phyloP scores from a whole-genome alignment of 108 stramenopile species.

The Pseudonitzschia multiseries region DNA sequence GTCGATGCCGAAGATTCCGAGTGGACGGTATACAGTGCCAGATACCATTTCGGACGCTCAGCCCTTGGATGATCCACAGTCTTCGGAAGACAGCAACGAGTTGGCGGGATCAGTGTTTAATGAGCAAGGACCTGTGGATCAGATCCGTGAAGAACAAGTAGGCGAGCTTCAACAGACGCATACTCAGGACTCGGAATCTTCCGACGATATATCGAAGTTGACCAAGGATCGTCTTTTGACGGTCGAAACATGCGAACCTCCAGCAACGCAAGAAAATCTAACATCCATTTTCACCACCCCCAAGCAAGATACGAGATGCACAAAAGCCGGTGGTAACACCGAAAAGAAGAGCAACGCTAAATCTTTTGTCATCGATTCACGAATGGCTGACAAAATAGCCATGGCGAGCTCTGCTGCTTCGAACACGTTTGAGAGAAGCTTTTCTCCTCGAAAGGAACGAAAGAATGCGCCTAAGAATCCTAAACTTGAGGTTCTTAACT shows the following conservation, averaged over 20 bases:
- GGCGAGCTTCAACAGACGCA: not conserved
- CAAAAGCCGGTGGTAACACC: not conserved
- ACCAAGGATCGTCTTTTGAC: not conserved
- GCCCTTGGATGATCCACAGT: not conserved
- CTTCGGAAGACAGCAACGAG: not conserved
- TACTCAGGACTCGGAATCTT: not conserved
- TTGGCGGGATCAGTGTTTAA: not conserved
- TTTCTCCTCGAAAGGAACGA: slow-evolving; percentile 3
- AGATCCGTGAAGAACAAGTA: not conserved
- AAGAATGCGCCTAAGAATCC: not conserved
- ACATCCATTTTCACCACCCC: not conserved
- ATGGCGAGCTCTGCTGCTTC: slow-evolving; percentile 71
- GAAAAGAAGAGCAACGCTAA: slow-evolving; percentile 16
- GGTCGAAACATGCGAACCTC: not conserved
- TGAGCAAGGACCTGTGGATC: not conserved
- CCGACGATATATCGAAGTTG: not conserved
- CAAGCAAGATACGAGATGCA: not conserved
- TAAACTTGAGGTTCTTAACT: slow-evolving; percentile 1
- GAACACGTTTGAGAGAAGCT: slow-evolving; percentile 50
- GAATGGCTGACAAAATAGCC: slow-evolving; percentile 70
- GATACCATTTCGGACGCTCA: too few species aligned
- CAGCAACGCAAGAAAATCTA: not conserved
- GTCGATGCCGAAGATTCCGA: not conserved
- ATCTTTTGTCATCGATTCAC: slow-evolving; percentile 22
- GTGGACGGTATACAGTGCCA: not conserved